Base-by-base conservation (phyloP, 208 protist species). In the Wallacemonas sp. region DNA sequence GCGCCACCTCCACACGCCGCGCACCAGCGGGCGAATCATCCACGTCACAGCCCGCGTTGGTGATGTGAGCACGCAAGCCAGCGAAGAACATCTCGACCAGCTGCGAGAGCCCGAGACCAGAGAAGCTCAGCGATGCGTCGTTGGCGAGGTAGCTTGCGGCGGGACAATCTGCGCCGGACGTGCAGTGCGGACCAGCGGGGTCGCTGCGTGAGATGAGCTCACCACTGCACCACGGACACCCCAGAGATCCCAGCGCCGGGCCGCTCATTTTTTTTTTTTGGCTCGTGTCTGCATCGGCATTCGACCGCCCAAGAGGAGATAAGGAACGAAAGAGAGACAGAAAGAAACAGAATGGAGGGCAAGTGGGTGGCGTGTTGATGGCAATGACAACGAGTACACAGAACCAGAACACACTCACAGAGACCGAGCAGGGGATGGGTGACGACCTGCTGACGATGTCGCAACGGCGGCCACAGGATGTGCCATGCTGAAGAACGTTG, bases 161-260 rank as follows among this genome's bases (percentile, higher is more conserved):
- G 22, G 39, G 55, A 30, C 73, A 78, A 2, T 19, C 3, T 5
- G 17, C 13, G 9, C 62, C 29, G 57, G 45, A 63, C 22, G 66
- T 70, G 54, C 73, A 78, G 5, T 73, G 32, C 48, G 27, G n/a
- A 39, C n/a, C 36, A 15, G 24, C 19, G 8, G 3, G 26, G 10
- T 42, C 32, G n/a, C 60, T 37, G 2, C 29, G 50, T n/a, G 70
- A 5, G 21, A 78, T 44, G 9, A 50, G 45, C 1, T 61, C 66
- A 48, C 68, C 45, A 8, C 15, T 19, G 54, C 73, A 78, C 73
- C 73, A 78, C n/a, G 71, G 73, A 30, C 73, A 78, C 5, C 73
- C 52, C 15, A 78, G 54, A 29, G 61, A n/a, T 12, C 46, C 24
- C 13, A 32, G 48, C 22, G 48, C 24, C 22, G 53, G n/a, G 10